Percentiles rank a stretch among this genome's conserved stretches.
Conservation (phyloP, 169 alveolate species). For the Eimeria praecox region DNA sequence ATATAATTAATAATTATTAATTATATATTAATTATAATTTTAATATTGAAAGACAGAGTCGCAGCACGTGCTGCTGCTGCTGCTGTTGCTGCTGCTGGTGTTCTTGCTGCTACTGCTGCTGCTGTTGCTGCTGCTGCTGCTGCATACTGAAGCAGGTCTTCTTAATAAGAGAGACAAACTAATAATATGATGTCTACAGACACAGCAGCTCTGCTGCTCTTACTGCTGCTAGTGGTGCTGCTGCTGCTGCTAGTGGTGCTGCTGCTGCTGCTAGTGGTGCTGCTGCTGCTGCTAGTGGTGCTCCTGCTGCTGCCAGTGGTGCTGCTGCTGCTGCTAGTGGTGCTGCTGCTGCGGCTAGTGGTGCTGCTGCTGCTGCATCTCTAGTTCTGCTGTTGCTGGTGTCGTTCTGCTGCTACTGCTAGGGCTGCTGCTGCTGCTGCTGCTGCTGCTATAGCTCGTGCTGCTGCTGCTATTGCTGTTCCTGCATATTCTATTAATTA, state of each 20-base stretch:
- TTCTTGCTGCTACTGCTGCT: no score
- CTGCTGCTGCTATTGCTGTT: background rate
- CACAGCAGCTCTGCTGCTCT: background rate
- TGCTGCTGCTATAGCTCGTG: no score
- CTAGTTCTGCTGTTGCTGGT: background rate
- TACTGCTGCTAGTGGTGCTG: background rate
- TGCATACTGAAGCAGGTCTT: slow-evolving; percentile 28
- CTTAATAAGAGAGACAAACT: background rate
- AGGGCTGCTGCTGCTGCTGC: no score
- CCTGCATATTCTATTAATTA: no score
- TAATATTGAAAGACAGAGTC: no score
- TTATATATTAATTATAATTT: no score
- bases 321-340: background rate
- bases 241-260: background rate
- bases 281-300: slow-evolving; percentile 37
- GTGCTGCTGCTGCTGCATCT: slow-evolving; percentile 38
- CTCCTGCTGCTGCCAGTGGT: no score
- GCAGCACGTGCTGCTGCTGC: no score
- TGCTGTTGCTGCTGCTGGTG: no score
- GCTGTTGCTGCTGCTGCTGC: slow-evolving; percentile 32
- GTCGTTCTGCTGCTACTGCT: background rate
- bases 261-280: slow-evolving; percentile 24
- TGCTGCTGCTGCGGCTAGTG: slow-evolving; percentile 47
- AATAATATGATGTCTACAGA: background rate
- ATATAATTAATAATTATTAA: no score